Percentiles rank a stretch among this genome's conserved stretches.
These are phyloP conservation scores for Neofusicoccum cordaticola DNA, from an alignment of 2,329 filamentous ascomycete species.

Conservation along the genomic window DNA sequence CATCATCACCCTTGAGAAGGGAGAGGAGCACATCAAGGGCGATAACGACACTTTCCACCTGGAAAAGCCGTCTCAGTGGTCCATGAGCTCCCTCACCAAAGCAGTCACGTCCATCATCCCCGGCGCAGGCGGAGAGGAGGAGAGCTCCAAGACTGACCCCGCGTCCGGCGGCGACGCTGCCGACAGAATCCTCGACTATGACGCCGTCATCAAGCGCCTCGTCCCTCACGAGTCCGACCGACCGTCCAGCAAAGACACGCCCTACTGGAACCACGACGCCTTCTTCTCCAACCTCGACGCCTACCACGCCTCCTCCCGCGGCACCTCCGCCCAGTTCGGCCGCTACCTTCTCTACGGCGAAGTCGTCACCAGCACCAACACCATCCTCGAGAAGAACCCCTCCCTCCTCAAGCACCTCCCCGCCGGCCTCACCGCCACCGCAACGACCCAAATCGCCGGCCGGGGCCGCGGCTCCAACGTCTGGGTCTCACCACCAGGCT, in stretches of 20 bases:
- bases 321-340: conserved; percentile 66
- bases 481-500: conserved; percentile 87
- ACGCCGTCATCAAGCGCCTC: conserved; percentile 68
- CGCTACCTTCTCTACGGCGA: conserved; percentile 80
- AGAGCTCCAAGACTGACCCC: conserved; percentile 33
- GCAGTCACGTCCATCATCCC: conserved; percentile 24
- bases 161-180: conserved; percentile 32
- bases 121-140: not conserved
- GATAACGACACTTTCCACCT: conserved; percentile 82
- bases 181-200: conserved; percentile 71
- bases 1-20: conserved; percentile 63
- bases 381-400: conserved; percentile 88
- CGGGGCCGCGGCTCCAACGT: conserved; percentile 88
- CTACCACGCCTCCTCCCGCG: conserved; percentile 60
- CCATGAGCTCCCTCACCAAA: conserved; percentile 27
- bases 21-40: conserved; percentile 70
- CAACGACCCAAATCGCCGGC: conserved; percentile 83
- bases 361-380: conserved; percentile 91
- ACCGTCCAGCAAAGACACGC: conserved; percentile 71
- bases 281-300: conserved; percentile 70
- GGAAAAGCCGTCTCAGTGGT: conserved; percentile 53
- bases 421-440: conserved; percentile 81
- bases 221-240: conserved; percentile 66
- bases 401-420: conserved; percentile 73
- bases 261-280: conserved; percentile 78